Evolutionary conservation across 495 filamentous ascomycete species (phyloP), one percentile per base, ranked within the genome.

Genomic region (Tuber brumale): DNA sequence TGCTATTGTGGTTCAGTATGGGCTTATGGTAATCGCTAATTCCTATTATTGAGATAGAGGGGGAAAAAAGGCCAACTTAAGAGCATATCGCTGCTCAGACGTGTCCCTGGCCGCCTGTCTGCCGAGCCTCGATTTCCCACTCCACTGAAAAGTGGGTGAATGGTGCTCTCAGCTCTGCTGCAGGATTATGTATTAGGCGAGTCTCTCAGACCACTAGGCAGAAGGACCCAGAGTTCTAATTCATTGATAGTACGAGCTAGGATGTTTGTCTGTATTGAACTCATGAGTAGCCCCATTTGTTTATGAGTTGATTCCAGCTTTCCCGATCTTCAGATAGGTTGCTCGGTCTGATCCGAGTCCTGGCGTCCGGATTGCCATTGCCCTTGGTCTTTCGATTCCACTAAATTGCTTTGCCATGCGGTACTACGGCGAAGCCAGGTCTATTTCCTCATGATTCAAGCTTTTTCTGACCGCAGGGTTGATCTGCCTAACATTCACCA

Each of bases 101-200:
- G 90, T 88, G 91, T 10, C 90, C 91, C 45, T 93, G 88, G 77
- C 87, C 93, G 27, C 92, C 92, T 10, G 87, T 94, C 42, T 51
- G 10, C 23, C 89, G 92, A 21, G 92, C 93, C 74, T 88, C 90
- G 12, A 93, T 94, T 80, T 92, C 92, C 35, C 85, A 91, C 51
- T 94, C 92, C 81, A 91, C 90, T 70, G 87, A 91, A 51, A 88
- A 92, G 69, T 91, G 93, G 74, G 88, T 92, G 75, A 91, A 94
- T 78, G 88, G 89, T 46, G 90, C 91, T 76, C 83, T 95, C 78
- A 92, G 92, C 51, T 94, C 94, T 81, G 89, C 92, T 31, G 90
- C 94, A 83, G 92, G 92, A 42, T 94, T 92, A 83, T 86, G 71
- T 87, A 87, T 75, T 87, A 85, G 86, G 57, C 37, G 23, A 31